Conservation (phyloP, 2,329 filamentous ascomycete genomes). For the Leptographium radiaticola region DNA sequence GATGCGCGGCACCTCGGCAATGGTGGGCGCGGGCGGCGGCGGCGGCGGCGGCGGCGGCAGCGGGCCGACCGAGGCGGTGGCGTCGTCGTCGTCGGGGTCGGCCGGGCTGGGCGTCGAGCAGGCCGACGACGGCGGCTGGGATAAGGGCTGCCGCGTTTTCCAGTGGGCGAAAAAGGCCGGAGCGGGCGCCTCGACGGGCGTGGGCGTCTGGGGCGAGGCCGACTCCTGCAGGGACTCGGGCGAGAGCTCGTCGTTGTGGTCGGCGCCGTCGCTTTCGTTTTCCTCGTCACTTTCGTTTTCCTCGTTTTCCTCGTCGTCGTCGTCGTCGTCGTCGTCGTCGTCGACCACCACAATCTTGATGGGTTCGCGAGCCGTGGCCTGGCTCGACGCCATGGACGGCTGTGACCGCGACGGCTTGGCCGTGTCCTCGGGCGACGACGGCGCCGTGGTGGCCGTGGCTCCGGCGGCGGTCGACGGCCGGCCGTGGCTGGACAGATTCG, state of each 20-base stretch:
- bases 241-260: conserved; percentile 34
- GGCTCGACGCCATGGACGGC: conserved; percentile 44
- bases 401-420: conserved; percentile 27
- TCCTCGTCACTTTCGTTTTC: conserved; percentile 4
- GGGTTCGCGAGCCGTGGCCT: no score
- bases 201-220: conserved; percentile 51
- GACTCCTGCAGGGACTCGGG: conserved; percentile 37
- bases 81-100: background rate
- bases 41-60: conserved; percentile 58
- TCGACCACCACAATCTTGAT: no score
- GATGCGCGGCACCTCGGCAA: conserved; percentile 64
- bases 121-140: no score
- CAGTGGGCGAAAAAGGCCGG: conserved; percentile 6
- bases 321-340: background rate
- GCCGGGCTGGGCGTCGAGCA: background rate
- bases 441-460: background rate
- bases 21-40: conserved; percentile 61
- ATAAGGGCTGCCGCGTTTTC: background rate
- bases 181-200: conserved; percentile 15
- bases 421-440: conserved; percentile 6
- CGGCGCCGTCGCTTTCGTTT: conserved; percentile 17
- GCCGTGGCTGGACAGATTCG: conserved; percentile 35
- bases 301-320: background rate
- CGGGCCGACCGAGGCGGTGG: conserved; percentile 42
- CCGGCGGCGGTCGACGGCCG: background rate